Evolutionary conservation across 345 rosid genomes (phyloP).

Genomic region (Schrenkiella parvula): DNA sequence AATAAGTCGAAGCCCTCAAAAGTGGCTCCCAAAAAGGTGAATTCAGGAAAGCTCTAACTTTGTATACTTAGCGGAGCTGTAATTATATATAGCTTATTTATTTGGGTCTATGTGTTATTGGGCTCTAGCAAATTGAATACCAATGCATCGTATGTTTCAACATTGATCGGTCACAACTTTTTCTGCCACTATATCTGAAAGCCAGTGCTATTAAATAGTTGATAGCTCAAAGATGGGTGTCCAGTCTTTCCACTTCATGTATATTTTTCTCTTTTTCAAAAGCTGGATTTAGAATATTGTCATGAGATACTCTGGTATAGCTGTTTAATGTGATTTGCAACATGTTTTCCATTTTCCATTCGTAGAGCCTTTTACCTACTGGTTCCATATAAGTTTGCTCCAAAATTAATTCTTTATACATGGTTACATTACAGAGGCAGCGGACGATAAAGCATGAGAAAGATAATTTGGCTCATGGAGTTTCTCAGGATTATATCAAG

Average conservation of each 20-base stretch:
- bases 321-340: constrained; percentile 1
- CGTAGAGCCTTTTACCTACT: background rate
- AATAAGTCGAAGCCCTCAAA: constrained; percentile 23
- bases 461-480: constrained; percentile 11
- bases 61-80: constrained; percentile 1
- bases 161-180: background rate
- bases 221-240: background rate
- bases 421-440: constrained; percentile 41
- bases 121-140: background rate
- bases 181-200: background rate
- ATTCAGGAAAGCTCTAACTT: constrained; percentile 9
- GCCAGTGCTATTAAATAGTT: background rate
- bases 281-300: background rate
- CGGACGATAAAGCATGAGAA: constrained; percentile 4
- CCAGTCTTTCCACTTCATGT: background rate
- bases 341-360: background rate
- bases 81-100: too few relatives aligned
- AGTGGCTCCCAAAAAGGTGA: constrained; percentile 38
- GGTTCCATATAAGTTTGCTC: background rate
- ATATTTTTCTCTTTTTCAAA: background rate
- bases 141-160: background rate
- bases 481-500: constrained; percentile 49
- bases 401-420: background rate
- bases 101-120: background rate
- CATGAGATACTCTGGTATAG: background rate